Base-by-base conservation (phyloP, 495 filamentous ascomycete genomes). In the Penicillium antarcticum region DNA sequence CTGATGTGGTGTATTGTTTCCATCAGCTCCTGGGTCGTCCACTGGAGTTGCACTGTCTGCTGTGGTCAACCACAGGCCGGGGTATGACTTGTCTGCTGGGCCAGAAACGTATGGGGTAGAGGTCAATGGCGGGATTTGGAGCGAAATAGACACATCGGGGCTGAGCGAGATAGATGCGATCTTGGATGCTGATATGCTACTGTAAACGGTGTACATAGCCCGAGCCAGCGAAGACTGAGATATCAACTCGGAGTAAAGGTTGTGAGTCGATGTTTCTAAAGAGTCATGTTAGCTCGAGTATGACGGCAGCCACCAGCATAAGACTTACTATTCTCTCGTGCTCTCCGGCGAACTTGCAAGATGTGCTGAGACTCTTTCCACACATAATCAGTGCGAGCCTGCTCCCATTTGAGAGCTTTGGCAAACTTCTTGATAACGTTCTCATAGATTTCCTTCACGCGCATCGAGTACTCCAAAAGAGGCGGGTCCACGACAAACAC, bases 351-450 rank as follows among this genome's bases (percentile, higher is more conserved):
- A 46, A 91, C 72, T 10, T 78, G 68, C 17, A 89, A 70, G 24
- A 98, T 94, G 45, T 81, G 77, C 62, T 89, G 86, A 2, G 87
- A 84, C 63, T 98, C 88, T 55, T 80, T 86, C 84, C 87, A 92
- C 2, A 98, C 90, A 66, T 95, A 97, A 52, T 87, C 82, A 38
- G 81, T 87, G 49, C 85, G 86, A 52, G 88, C 87, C 68, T 98
- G 94, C 65, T 92, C 91, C 73, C 89, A 90, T 58, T 91, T 92
- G 53, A 96, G 79, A 3, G 87, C 87, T 67, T 92, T 91, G 48
- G 88, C 87, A 53, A 95, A 85, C 64, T 92, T 92, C 69, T 88
- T 92, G 56, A 89, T 87, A 18, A 96, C 85, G 63, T 96, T 84
- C 45, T 89, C 79, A 62, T 92, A 95, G 63, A 97, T 85, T 43